These are phyloP conservation scores for Petrea volubilis DNA, from an alignment of 257 asterid species.

Conservation along the genomic window DNA sequence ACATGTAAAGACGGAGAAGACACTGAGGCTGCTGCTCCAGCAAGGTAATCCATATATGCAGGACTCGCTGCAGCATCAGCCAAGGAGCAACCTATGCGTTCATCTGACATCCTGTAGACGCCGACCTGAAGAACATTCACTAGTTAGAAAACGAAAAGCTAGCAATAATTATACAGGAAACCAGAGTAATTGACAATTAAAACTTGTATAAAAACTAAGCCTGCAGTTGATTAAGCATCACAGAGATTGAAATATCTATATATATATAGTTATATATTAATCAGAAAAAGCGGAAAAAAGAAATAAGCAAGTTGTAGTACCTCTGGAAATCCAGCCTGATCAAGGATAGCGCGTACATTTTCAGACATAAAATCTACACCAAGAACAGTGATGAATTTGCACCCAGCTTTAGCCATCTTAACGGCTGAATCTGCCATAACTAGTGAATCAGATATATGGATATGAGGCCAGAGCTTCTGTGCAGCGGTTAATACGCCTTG, in stretches of 20 bases:
- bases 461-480: slow-evolving; percentile 94
- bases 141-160: slow-evolving; percentile 8
- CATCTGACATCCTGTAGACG: slow-evolving; percentile 90
- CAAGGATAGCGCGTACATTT: slow-evolving; percentile 96
- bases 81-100: slow-evolving; percentile 86
- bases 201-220: no score
- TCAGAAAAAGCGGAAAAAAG: neutral
- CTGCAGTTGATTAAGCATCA: neutral
- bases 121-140: slow-evolving; percentile 62
- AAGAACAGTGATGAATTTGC: slow-evolving; percentile 80
- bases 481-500: slow-evolving; percentile 98
- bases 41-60: slow-evolving; percentile 81
- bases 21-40: slow-evolving; percentile 60
- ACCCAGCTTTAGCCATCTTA: slow-evolving; percentile 89
- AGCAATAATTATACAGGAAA: neutral
- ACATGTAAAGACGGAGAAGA: slow-evolving; percentile 91
- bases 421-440: slow-evolving; percentile 99
- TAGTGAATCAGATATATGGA: slow-evolving; percentile 93
- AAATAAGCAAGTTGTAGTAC: slow-evolving; percentile 33
- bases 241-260: no score
- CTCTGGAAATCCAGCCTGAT: slow-evolving; percentile 92
- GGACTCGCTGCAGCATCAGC: slow-evolving; percentile 98
- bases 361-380: slow-evolving; percentile 99
- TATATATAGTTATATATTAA: neutral
- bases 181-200: no score